Base-by-base conservation (phyloP, 257 asterid species). In the Galeopsis tetrahit region DNA sequence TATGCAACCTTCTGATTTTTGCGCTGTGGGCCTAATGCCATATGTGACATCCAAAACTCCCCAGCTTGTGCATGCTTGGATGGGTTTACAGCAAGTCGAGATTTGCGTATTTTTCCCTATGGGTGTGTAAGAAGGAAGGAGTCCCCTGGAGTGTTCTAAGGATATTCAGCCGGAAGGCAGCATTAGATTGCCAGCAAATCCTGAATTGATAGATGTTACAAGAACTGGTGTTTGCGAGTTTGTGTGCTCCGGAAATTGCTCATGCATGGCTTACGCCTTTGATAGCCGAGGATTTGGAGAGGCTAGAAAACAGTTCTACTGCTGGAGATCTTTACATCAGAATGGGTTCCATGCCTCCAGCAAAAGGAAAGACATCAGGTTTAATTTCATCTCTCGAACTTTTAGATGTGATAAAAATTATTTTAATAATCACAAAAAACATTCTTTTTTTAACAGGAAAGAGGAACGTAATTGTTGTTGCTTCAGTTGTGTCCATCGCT, bases 111-210 rank as follows among this genome's bases (percentile, higher is more conserved):
- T 43, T 78, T 32, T 36, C 68, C 81, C 0, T 43, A 38, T 8
- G 86, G 86, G 57, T 78, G 86, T 36, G 77, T 49, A 36, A 79
- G 82, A 48, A 59, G 3, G 48, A 48, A 2, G n/a, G n/a, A n/a
- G n/a, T 6, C 71, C 73, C 9, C n/a, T 13, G 52, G 6, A 33
- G 33, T 82, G 84, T 72, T 3, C 1, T 13, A 56, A 38, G 28
- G 66, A 33, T n/a, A n/a, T n/a, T 17, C 64, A 46, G 4, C 14
- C 57, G 2, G 74, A 17, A 15, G n/a, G 5, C 40, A 51, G 35
- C 31, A 42, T 59, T 0, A 65, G 38, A 70, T 59, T 79, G 62
- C 82, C 82, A 8, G 64, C 38, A 13, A 73, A 55, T 69, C 55
- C 78, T 28, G 46, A 76, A 69, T 44, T 56, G 10, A 44, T 60